Evolutionary conservation across 116 monocot genomes (phyloP), one percentile per base, ranked within the genome.

Genomic region (Phalaenopsis hybrid): DNA sequence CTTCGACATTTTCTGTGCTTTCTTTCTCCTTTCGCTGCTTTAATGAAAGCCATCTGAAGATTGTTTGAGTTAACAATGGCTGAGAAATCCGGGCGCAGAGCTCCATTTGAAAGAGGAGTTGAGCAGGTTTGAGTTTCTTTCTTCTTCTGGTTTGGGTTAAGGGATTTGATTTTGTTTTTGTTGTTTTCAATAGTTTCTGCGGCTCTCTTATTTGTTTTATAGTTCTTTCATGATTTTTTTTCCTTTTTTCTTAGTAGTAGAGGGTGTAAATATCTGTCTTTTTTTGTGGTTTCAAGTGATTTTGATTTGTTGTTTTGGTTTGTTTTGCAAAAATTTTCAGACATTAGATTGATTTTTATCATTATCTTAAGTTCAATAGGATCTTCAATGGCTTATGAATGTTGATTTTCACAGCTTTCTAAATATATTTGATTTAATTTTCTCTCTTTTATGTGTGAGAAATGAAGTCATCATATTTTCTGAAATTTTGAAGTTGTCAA

Each of bases 71-170:
- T 44, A 57, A 67, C 67, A 78, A 91, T 91, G 91, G 87, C 82
- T 57, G 85, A 82, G 41, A 87, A 81, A 75, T 87, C 79, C 80
- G 81, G 72, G 44, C 85, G 85, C 77, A 85, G 83, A 80, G 83
- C 81, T 68, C 81, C 79, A 25, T 80, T 83, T 57, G 83, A 89
- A 68, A 87, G 91, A 87, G 85, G 80, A 82, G 79, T 86, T 78
- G 91, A 89, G 75, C 89, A 91, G 89, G 91, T 89, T 16, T 84
- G 61, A 15, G 2, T 4, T 82, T 65, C 31, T 8, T 69, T 74
- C 34, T 0, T 46, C 23, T 18, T 78, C 61, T 12, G 17, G 44
- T 49, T 61, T 13, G 4, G 44, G 65, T 55, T 33, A n/a, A 37
- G 34, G 33, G 51, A 59, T 75, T 8, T 49, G 15, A 25, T 52